These are phyloP conservation scores for Rostrohypoxylon terebratum DNA, from an alignment of 495 filamentous ascomycete genomes.

Conservation along the genomic window DNA sequence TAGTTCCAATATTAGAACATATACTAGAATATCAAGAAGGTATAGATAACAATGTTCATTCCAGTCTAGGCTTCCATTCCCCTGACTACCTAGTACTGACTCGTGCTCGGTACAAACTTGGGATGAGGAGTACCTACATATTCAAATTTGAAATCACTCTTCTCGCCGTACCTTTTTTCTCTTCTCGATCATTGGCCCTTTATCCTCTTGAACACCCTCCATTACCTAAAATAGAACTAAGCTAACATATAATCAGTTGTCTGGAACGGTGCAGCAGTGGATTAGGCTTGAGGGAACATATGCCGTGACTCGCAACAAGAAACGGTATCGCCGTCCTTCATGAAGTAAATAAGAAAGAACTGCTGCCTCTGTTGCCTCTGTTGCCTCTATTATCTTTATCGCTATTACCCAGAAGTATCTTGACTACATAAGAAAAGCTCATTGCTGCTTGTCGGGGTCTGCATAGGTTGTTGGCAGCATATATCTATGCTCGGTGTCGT, in stretches of 20 bases:
- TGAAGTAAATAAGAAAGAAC: not conserved
- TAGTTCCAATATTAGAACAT: conserved; percentile 18
- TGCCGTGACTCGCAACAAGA: conserved; percentile 9
- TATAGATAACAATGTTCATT: conserved; percentile 25
- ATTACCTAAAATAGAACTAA: conserved; percentile 19
- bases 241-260: conserved; percentile 40
- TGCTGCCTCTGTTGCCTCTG: not conserved
- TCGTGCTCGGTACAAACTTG: conserved; percentile 15
- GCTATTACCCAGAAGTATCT: not conserved
- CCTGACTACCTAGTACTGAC: not conserved
- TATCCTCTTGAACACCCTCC: not conserved
- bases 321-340: not conserved
- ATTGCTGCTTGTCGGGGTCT: conserved; percentile 26
- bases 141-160: not conserved
- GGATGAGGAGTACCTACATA: conserved; percentile 10
- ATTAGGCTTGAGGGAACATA: conserved; percentile 11
- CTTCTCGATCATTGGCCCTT: conserved; percentile 4
- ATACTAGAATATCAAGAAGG: conserved; percentile 28
- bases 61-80: not conserved
- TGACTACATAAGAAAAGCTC: not conserved
- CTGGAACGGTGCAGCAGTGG: conserved; percentile 36
- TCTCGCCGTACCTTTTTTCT: conserved; percentile 18
- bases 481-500: conserved; percentile 8
- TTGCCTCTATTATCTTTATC: not conserved
- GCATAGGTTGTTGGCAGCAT: conserved; percentile 26